These are phyloP conservation scores for Apostasia shenzhenica DNA, from an alignment of 106 monocot species.

Conservation along the genomic window DNA sequence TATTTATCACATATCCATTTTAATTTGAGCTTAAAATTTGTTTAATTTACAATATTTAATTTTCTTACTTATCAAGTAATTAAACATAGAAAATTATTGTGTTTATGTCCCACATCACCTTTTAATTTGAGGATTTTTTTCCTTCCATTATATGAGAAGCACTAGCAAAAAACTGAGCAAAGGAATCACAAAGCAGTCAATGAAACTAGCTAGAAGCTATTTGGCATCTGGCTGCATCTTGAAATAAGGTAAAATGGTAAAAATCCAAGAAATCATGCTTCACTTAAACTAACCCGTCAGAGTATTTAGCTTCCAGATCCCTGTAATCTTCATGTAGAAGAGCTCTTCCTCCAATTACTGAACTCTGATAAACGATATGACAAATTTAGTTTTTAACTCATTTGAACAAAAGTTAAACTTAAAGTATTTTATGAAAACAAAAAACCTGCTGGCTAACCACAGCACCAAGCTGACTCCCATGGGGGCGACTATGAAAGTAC, in stretches of 20 bases:
- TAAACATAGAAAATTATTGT: no score
- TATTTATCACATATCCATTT: no score
- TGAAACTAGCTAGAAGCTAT: background rate
- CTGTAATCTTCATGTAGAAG: conserved; percentile 54
- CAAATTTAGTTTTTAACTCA: background rate
- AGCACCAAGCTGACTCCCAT: conserved; percentile 94
- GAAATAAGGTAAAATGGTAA: background rate
- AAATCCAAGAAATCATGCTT: background rate
- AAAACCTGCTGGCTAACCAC: conserved; percentile 82
- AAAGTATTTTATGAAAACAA: background rate
- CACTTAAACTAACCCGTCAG: conserved; percentile 64
- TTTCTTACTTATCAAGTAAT: no score
- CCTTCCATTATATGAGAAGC: background rate
- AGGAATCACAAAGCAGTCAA: background rate
- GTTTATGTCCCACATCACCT: no score
- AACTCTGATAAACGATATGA: conserved; percentile 42
- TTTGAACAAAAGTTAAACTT: background rate
- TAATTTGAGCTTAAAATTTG: no score
- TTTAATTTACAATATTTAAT: no score
- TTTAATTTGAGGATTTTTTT: background rate
- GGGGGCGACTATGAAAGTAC: conserved; percentile 90
- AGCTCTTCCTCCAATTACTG: conserved; percentile 56
- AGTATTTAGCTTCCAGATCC: conserved; percentile 63
- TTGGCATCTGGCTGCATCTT: background rate
- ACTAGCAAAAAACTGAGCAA: background rate